Evolutionary conservation across 1,139 yeast genomes (phyloP), one percentile per base, ranked within the genome.

Genomic region (Debaryomycetaceae sp.): DNA sequence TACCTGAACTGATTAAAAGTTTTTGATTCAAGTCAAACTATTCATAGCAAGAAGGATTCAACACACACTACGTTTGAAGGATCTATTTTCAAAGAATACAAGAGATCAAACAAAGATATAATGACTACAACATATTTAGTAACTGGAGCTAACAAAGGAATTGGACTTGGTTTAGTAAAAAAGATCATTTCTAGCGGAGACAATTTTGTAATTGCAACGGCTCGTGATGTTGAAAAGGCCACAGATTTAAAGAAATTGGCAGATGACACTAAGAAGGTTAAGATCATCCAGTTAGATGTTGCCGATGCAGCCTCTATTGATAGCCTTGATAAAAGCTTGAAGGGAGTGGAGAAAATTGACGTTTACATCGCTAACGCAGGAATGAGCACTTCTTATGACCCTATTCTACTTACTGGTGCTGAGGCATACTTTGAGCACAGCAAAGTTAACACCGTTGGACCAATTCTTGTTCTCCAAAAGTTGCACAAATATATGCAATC

Each of bases 361-460:
- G 39, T 58, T 3, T 46, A 58, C 14, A 51, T 58, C 34, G 51
- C 58, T 8, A 58, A 55, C 38, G 59, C 60, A 13, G 62, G 53
- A 11, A 41, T 52, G 37, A 24, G 45, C 8, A 40, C 42, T 11
- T 30, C 45, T 6, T 38, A 34, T 20, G 22, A 30, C 5, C 14
- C 36, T 5, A 38, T 45, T 2, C 20, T 44, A 4, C 51, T 51
- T 4, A 40, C 49, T n/a, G 24, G 45, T 11, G 22, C 49, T 44
- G 46, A 48, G 37, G 43, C 39, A 43, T 67, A 54, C 54, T 23
- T 48, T 5, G 42, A 50, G 1, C 62, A 59, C 43, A 61, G 55
- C 44, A 53, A 52, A 30, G 54, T 58, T 31, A 70, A 70, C 42
- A 50, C 59, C 13, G 37, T 66, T 5, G 74, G 71, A 0, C 64